Conservation (phyloP, 2,329 filamentous ascomycete species). For the Claviceps digitariae region DNA sequence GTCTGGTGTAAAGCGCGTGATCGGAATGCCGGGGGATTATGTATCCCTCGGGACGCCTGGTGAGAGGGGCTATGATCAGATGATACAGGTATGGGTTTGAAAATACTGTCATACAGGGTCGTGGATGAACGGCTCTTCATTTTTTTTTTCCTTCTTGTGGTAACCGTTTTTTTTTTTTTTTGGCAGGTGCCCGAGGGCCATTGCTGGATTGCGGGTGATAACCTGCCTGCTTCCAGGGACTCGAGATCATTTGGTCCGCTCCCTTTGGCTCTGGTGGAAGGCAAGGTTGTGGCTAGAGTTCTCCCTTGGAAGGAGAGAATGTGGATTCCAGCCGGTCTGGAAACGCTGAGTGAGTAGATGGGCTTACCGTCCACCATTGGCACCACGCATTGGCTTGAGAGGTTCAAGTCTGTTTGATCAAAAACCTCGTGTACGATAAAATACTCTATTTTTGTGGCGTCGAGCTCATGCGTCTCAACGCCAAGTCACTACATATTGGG, state of each 20-base stretch:
- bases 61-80: slow-evolving; percentile 28
- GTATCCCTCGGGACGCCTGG: slow-evolving; percentile 52
- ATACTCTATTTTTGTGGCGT: not conserved
- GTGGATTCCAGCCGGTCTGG: slow-evolving; percentile 34
- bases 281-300: slow-evolving; percentile 61
- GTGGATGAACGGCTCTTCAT: too few relatives aligned
- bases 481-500: not conserved
- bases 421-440: not conserved
- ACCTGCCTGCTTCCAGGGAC: slow-evolving; percentile 70
- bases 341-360: slow-evolving; percentile 14
- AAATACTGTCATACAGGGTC: too few relatives aligned
- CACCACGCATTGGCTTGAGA: not conserved
- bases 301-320: slow-evolving; percentile 37
- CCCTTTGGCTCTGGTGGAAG: slow-evolving; percentile 69
- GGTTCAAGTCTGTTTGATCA: not conserved
- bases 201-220: slow-evolving; percentile 85
- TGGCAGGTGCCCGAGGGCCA: slow-evolving; percentile 85
- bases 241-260: slow-evolving; percentile 78
- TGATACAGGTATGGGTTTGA: slow-evolving; percentile 57
- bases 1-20: slow-evolving; percentile 63
- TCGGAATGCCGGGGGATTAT: slow-evolving; percentile 65
- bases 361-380: not conserved
- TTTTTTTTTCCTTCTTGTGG: too few relatives aligned
- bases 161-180: too few relatives aligned
- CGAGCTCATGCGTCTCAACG: not conserved